phyloP scores from a whole-genome alignment of 805 yeast species.

The Torulaspora indica region DNA sequence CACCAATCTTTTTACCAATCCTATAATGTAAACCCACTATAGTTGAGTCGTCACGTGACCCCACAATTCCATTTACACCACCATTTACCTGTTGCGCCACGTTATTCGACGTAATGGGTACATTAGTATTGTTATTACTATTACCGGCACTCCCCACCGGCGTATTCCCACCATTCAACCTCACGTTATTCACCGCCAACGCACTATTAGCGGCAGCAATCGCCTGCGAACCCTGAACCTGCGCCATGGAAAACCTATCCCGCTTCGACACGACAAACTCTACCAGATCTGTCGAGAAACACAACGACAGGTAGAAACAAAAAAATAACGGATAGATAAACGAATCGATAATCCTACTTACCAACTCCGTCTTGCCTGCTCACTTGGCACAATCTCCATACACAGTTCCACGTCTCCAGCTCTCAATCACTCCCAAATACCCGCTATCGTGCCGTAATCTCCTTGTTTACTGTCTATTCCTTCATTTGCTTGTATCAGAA shows the following conservation, averaged over 20 bases:
- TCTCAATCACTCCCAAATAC: background rate
- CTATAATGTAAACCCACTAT: constrained; percentile 91
- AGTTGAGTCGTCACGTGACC: constrained; percentile 27
- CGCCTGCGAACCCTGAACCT: constrained; percentile 9
- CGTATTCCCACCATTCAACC: constrained; percentile 10
- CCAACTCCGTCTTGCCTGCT: constrained; percentile 3
- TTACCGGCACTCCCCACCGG: constrained; percentile 6
- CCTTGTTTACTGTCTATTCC: background rate
- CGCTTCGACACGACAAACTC: background rate
- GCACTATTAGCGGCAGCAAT: constrained; percentile 19
- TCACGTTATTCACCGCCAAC: constrained; percentile 16
- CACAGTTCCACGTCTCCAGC: background rate
- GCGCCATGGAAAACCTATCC: constrained; percentile 4
- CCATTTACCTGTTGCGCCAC: constrained; percentile 1
- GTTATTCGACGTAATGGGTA: constrained; percentile 6
- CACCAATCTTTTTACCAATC: constrained; percentile 96
- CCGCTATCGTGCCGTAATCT: background rate
- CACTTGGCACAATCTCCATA: background rate
- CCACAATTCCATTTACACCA: constrained; percentile 3
- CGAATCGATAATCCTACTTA: constrained; percentile 1
- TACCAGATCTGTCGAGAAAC: constrained; percentile 2
- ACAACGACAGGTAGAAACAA: constrained; percentile 3
- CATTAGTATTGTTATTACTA: constrained; percentile 6
- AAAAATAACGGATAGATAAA: constrained; percentile 2
- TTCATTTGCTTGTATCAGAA: background rate